Evolutionary conservation across 768 basidiomycete genomes (phyloP).

Genomic region (Phylloporus rhodoxanthus): DNA sequence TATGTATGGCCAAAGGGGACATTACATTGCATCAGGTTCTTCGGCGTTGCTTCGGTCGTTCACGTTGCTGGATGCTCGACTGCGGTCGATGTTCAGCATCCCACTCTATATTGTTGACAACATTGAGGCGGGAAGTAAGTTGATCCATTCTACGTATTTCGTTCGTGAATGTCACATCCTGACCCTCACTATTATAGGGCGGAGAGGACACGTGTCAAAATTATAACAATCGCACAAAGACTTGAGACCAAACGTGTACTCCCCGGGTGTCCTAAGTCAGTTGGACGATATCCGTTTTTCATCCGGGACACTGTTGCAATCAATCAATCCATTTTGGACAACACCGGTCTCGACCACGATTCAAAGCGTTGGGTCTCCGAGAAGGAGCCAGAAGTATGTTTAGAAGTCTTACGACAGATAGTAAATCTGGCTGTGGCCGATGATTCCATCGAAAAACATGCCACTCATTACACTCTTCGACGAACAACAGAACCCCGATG

Average conservation of each 20-base stretch:
- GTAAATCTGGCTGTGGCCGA: neutral
- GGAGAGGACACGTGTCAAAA: neutral
- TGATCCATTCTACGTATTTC: no score
- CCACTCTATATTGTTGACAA: neutral
- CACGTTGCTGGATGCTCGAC: neutral
- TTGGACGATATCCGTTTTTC: neutral
- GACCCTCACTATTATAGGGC: neutral
- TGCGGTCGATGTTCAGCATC: neutral
- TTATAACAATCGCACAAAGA: neutral
- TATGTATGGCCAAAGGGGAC: neutral
- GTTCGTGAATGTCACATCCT: neutral
- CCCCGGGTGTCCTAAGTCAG: neutral
- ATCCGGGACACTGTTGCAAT: neutral
- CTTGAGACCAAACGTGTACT: neutral
- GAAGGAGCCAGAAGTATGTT: neutral
- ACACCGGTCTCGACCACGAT: neutral
- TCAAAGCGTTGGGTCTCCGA: neutral
- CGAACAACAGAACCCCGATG: neutral
- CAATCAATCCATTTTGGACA: neutral
- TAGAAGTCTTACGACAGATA: neutral
- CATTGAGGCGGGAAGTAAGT: neutral
- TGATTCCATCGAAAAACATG: neutral
- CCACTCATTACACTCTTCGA: neutral
- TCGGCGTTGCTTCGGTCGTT: neutral
- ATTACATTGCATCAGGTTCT: neutral